These are phyloP conservation scores for Penicillium palitans DNA, from an alignment of 2,329 filamentous ascomycete genomes.

Conservation along the genomic window DNA sequence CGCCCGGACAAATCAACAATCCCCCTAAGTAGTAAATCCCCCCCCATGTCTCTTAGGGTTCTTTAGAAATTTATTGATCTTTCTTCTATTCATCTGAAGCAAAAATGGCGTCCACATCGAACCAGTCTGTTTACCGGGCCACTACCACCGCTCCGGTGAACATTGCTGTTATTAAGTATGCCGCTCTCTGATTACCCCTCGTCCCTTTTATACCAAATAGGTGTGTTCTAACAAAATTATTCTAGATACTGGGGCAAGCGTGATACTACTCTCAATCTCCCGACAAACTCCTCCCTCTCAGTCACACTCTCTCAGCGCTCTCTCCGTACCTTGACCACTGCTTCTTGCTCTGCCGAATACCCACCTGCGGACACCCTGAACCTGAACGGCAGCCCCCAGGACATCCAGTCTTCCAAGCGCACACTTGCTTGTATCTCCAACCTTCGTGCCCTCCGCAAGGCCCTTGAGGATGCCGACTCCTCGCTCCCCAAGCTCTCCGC, in stretches of 20 bases:
- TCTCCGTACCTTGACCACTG: constrained; percentile 92
- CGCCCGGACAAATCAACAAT: constrained; percentile 21
- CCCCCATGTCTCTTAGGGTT: constrained; percentile 13
- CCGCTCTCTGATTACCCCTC: constrained; percentile 23
- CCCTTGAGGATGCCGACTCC: constrained; percentile 69
- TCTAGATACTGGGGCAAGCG: constrained; percentile 92
- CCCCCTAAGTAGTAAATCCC: constrained; percentile 17
- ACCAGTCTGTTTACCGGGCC: constrained; percentile 71
- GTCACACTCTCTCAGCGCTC: constrained; percentile 94
- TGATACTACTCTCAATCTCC: constrained; percentile 88
- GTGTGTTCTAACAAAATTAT: constrained; percentile 11
- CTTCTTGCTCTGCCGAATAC: constrained; percentile 79
- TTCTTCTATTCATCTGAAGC: constrained; percentile 1
- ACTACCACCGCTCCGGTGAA: constrained; percentile 97
- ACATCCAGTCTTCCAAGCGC: constrained; percentile 75
- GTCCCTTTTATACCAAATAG: constrained; percentile 11
- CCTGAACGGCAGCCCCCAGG: constrained; percentile 79
- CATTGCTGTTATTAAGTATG: constrained; percentile 94
- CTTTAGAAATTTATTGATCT: constrained; percentile 2
- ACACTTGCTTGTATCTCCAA: constrained; percentile 94
- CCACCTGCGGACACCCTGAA: constrained; percentile 67
- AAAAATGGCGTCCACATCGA: constrained; percentile 38
- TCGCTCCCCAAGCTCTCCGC: constrained; percentile 79
- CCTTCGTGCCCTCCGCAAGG: constrained; percentile 72
- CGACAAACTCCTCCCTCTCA: constrained; percentile 95